Conservation (phyloP, 2,329 filamentous ascomycete genomes). For the Alternaria tenuissima region DNA sequence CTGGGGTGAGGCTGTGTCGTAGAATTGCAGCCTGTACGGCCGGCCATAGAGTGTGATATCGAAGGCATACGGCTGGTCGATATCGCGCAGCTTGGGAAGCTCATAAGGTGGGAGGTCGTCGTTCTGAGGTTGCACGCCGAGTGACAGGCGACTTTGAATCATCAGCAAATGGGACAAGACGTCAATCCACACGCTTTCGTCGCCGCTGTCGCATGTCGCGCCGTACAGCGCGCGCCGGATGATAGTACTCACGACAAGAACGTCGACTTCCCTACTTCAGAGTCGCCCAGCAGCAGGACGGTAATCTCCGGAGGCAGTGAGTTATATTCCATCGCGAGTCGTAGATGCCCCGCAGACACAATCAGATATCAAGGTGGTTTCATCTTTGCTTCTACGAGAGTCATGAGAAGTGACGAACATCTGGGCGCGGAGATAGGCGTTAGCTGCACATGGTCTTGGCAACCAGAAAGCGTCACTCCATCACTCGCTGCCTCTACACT, state of each 20-base stretch:
- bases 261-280: conserved; percentile 68
- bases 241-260: conserved; percentile 65
- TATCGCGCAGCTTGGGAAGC: conserved; percentile 59
- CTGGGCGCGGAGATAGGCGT: conserved; percentile 18
- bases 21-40: conserved; percentile 63
- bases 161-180: background rate
- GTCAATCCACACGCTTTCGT: background rate
- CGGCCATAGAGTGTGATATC: conserved; percentile 65
- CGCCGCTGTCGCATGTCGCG: too few species aligned
- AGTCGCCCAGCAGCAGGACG: conserved; percentile 66
- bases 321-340: conserved; percentile 29
- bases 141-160: conserved; percentile 38
- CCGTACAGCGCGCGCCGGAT: background rate
- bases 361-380: conserved; percentile 13
- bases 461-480: background rate
- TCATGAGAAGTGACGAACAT: background rate
- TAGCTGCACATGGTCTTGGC: conserved; percentile 14
- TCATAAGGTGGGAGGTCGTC: conserved; percentile 44
- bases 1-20: conserved; percentile 65
- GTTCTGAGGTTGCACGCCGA: conserved; percentile 38
- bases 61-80: conserved; percentile 67
- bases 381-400: conserved; percentile 21
- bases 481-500: background rate
- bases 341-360: conserved; percentile 5
- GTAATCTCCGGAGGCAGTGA: conserved; percentile 38